Evolutionary conservation across 2,329 filamentous ascomycete species (phyloP), one percentile per base, ranked within the genome.

Genomic region (Ustilaginoidea virens): DNA sequence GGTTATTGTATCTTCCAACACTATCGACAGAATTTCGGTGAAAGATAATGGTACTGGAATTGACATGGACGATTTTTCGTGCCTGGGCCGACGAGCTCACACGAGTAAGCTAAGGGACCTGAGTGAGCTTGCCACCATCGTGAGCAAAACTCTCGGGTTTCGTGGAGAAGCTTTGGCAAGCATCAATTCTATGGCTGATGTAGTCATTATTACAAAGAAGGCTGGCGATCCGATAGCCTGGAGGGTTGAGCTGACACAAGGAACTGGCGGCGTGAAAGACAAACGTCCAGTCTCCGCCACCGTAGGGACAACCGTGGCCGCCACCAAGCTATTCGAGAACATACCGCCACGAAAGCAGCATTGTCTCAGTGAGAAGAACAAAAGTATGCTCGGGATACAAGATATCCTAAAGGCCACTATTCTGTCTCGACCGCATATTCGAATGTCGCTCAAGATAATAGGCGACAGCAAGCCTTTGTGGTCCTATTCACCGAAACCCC

Each of bases 1-100:
- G 29, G 55, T 86, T 15, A 53, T 69, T 17, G 58, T 83, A 10
- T 67, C 75, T 4, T 41, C 61, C 23, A 74, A 85, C 43, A 75
- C 74, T 0, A 47, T 85, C 29, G 74, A 80, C 47, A 66, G 62
- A 30, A 66, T 87, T 21, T 69, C 79, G 41, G 69, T 85, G 27
- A 65, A 69, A 25, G 77, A 82, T 47, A 80, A 85, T 51, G 80
- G 80, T n/a, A 57, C 63, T 32, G 80, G 80, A 9, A 80, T 87
- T 34, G 55, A 58, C 11, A 48, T 60, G 1, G 61, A 66, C 16
- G 78, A 85, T 44, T 69, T 74, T 21, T 51, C 63, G 11, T 46
- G 61, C 5, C 58, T 82, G 2, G 78, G 75, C n/a, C 64, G 63
- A 30, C 62, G 61, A n/a, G 69, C 74, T 17, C 68, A 78, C 41